Evolutionary conservation across 1,284 basidiomycete species (phyloP), one percentile per base, ranked within the genome.

Genomic region (Ceratobasidium sp.): DNA sequence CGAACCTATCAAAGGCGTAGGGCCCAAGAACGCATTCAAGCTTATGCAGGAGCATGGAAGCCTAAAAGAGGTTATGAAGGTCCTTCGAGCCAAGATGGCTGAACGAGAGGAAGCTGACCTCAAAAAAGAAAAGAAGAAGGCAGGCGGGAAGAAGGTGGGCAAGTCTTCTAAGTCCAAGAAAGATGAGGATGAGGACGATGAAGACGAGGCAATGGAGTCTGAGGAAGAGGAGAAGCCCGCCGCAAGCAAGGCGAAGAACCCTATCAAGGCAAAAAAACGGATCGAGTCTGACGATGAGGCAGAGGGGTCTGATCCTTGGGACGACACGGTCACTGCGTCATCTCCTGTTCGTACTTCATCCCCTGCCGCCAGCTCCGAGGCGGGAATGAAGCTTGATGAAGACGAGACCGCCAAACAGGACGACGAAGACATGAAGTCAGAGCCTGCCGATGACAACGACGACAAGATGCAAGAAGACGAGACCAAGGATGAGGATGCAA

Each of bases 21-120:
- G 97, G 0, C 93, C 97, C 17, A 98, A 98, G 78, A 96, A 91
- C 2, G 97, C 96, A 0, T 82, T 98, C 67, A 99, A 98, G 79
- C 86, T 98, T 27, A 86, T 99, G 68, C 84, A 91, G 72, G 96
- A 99, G 76, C 83, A 94, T 74, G 89, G 88, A n/a, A 84, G 84
- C 3, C 83, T 99, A n/a, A 87, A 84, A 50, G 85, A 83, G 6
- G 89, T 98, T n/a, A 81, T 98, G 38, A 86, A 90, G 70, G 89
- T 94, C 76, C 81, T 99, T 32, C 84, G 87, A 60, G 90, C 88
- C 77, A 95, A 91, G 87, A 90, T 79, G 74, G 87, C 76, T 40
- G 80, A 74, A 68, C 76, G 75, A 71, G 71, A 68, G 34, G 78
- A 77, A 70, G 31, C 45, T 15, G 77, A 77, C 55, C 73, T 73